These are phyloP conservation scores for Hyaloperonospora arabidopsidis DNA, from an alignment of 352 stramenopile species.

Conservation along the genomic window DNA sequence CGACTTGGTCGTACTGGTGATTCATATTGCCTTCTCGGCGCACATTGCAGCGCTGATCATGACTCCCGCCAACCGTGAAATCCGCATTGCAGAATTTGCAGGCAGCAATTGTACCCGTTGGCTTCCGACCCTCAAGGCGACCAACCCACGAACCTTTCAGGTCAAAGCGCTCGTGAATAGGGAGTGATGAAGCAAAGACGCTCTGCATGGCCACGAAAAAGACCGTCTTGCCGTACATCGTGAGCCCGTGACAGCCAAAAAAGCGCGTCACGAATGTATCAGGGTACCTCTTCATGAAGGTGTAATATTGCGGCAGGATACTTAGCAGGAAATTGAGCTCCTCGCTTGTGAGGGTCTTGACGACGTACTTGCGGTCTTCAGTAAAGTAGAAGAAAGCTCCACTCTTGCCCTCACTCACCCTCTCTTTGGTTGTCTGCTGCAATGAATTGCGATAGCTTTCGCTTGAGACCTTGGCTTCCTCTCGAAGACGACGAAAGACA, in stretches of 20 bases:
- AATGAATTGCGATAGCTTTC: slow-evolving; percentile 60
- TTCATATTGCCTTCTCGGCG: slow-evolving; percentile 55
- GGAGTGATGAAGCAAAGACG: slow-evolving; percentile 67
- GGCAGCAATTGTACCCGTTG: slow-evolving; percentile 49
- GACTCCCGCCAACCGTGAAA: slow-evolving; percentile 56
- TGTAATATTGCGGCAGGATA: slow-evolving; percentile 68
- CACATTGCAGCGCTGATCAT: slow-evolving; percentile 62
- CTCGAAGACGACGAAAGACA: slow-evolving; percentile 67
- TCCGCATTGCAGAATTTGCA: slow-evolving; percentile 73
- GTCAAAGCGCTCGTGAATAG: slow-evolving; percentile 79
- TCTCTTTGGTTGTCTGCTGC: slow-evolving; percentile 66
- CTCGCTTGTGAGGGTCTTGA: slow-evolving; percentile 73
- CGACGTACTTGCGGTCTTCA: slow-evolving; percentile 73
- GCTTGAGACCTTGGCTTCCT: slow-evolving; percentile 52
- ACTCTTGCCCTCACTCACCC: slow-evolving; percentile 76
- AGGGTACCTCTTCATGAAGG: slow-evolving; percentile 50
- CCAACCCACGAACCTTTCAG: slow-evolving; percentile 84
- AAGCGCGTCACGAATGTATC: slow-evolving; percentile 79
- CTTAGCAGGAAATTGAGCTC: slow-evolving; percentile 67
- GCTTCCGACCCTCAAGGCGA: slow-evolving; percentile 61
- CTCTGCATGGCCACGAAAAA: slow-evolving; percentile 84
- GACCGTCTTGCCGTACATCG: slow-evolving; percentile 80
- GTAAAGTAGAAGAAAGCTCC: slow-evolving; percentile 83
- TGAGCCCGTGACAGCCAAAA: slow-evolving; percentile 73
- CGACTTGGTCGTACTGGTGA: slow-evolving; percentile 75